Base-by-base conservation (phyloP, 805 yeast genomes). In the Candida maris region DNA sequence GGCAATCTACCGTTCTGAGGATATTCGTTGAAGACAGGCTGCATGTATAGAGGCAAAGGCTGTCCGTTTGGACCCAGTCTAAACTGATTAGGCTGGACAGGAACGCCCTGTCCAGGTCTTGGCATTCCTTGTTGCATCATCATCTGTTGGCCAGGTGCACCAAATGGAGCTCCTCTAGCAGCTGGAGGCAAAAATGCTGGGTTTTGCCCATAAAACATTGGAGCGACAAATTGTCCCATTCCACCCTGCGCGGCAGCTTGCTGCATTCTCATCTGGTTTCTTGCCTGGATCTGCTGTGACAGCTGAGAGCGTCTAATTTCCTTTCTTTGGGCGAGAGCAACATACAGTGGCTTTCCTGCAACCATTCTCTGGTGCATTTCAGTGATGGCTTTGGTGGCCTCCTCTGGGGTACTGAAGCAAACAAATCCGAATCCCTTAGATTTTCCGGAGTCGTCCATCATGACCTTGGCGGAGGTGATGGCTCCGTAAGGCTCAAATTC, bases 361-460 rank as follows among this genome's bases (percentile, higher is more conserved):
- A 93, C 79, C 82, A 91, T 84, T 65, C 88, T 85, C 72, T 88
- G 96, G 79, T 91, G 88, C 96, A 91, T 89, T 75, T 91, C 98
- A 55, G 91, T 77, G 65, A 91, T 87, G 50, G 98, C 98, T 73
- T 87, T 88, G 58, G 96, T 85, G 54, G 98, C 98, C 79, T 93
- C 98, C 68, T 93, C 98, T 61, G 97, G 96, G 48, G 93, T 68
- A 39, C 96, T 80, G 84, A 82, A 93, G 72, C 98, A 88, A 54
- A 93, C 98, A 64, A 93, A 93, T 61, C 98, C 98, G 65, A 93
- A 93, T 52, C 97, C 97, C 75, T 86, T 91, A 48, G 97, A 87
- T 71, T 87, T 87, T 56, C 95, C 97, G 45, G 78, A 65, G 57
- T 89, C 97, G 62, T 86, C 96, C 57, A 83, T 79, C 97, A 93